These are phyloP conservation scores for Mortierella sp. DNA, from an alignment of 371 early-diverging fungal species.

Conservation along the genomic window DNA sequence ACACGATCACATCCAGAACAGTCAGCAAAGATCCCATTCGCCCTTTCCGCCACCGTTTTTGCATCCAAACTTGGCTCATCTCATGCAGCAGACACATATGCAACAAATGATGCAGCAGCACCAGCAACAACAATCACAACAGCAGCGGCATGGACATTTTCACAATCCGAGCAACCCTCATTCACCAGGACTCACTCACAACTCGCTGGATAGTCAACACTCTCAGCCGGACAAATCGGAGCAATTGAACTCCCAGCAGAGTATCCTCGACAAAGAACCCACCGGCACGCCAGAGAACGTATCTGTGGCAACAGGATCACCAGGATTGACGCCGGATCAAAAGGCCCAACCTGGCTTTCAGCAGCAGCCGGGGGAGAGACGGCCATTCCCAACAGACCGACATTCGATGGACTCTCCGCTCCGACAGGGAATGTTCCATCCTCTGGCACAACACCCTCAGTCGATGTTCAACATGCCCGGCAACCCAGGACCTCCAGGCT, in stretches of 20 bases:
- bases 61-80: conserved; percentile 39
- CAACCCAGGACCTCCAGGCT: conserved; percentile 17
- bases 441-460: conserved; percentile 8
- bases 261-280: background rate
- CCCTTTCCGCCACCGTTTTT: conserved; percentile 37
- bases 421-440: conserved; percentile 11
- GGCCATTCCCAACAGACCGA: conserved; percentile 18
- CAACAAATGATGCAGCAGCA: conserved; percentile 30
- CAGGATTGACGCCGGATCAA: background rate
- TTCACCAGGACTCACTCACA: background rate
- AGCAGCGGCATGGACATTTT: conserved; percentile 14
- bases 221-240: background rate
- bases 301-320: background rate
- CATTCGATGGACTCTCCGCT: conserved; percentile 19
- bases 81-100: conserved; percentile 41
- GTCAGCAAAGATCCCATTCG: conserved; percentile 14
- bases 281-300: background rate
- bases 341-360: background rate
- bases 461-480: conserved; percentile 20
- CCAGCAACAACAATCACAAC: conserved; percentile 2
- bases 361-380: background rate
- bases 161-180: background rate
- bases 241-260: background rate
- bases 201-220: background rate
- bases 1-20: conserved; percentile 13